Base-by-base conservation (phyloP, 2,329 filamentous ascomycete species). In the Cladobotryum protrusum region DNA sequence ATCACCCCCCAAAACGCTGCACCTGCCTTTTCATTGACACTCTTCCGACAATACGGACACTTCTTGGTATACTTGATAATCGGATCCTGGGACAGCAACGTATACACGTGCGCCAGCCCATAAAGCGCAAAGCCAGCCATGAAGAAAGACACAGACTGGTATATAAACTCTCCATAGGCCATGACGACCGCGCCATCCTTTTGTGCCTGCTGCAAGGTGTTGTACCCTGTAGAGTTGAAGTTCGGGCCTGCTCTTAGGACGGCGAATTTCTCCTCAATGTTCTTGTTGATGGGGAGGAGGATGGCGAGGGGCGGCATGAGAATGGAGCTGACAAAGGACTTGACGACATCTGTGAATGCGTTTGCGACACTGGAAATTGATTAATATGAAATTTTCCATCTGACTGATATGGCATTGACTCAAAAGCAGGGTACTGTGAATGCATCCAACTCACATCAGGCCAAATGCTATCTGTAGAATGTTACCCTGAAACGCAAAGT, bases 401-500 rank as follows among this genome's bases (percentile, higher is more conserved):
- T n/a, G n/a, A n/a, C n/a, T n/a, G n/a, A n/a, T n/a, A n/a, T n/a
- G n/a, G n/a, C n/a, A n/a, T n/a, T n/a, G n/a, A n/a, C n/a, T n/a
- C n/a, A n/a, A n/a, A n/a, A n/a, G n/a, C 13, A 43, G 7, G 15
- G 7, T 3, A 7, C 13, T n/a, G n/a, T n/a, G n/a, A n/a, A n/a
- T n/a, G n/a, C n/a, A n/a, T n/a, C n/a, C n/a, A n/a, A 42, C 73
- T 64, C 61, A 87, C 84, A 89, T 89, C 56, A 89, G 70, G 57
- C 85, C 86, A 57, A 89, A 82, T 14, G 86, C 86, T 52, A 89
- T 85, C 64, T 89, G 82, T 20, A 89, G 74, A 43, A 89, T 85
- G 58, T 89, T 88, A 51, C 86, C 85, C 55, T 85, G 80, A 48
- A 87, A 78, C 0, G 84, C 85, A 65, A 89, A 89, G 63, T 87